These are phyloP conservation scores for Centaurea solstitialis DNA, from an alignment of 129 eudicot genomes.

Conservation along the genomic window DNA sequence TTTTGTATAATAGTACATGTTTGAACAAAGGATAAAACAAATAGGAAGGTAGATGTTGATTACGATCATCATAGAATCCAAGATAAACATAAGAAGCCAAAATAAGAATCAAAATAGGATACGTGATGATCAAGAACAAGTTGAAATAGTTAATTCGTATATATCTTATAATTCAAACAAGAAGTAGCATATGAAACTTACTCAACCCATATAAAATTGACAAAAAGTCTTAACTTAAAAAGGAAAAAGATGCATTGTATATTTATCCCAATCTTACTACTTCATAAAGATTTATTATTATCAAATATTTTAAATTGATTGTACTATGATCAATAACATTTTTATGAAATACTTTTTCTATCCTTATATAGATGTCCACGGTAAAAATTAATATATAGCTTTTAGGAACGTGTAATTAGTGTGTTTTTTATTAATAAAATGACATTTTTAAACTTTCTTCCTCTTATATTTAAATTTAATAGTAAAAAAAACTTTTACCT, in stretches of 20 bases:
- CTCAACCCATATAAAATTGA: not conserved
- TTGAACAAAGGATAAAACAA: not conserved
- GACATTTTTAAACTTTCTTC: no score
- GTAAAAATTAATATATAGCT: no score
- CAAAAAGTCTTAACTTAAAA: not conserved
- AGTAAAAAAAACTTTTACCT: no score
- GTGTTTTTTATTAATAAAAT: no score
- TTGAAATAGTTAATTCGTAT: constrained; percentile 15
- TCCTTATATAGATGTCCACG: not conserved
- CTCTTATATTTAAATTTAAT: no score
- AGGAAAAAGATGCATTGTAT: not conserved
- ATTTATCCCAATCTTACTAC: not conserved
- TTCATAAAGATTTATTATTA: no score
- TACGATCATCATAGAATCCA: constrained; percentile 5
- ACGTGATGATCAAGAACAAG: constrained; percentile 27
- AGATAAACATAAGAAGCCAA: constrained; percentile 22
- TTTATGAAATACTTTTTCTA: no score
- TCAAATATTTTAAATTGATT: not conserved
- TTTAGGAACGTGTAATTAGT: no score
- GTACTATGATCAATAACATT: not conserved
- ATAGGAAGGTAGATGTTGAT: constrained; percentile 5
- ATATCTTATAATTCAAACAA: not conserved
- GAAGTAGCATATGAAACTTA: not conserved
- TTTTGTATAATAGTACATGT: not conserved
- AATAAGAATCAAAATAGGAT: constrained; percentile 32